Conservation (phyloP, 2,329 filamentous ascomycete species). For the Zasmidium angulare region DNA sequence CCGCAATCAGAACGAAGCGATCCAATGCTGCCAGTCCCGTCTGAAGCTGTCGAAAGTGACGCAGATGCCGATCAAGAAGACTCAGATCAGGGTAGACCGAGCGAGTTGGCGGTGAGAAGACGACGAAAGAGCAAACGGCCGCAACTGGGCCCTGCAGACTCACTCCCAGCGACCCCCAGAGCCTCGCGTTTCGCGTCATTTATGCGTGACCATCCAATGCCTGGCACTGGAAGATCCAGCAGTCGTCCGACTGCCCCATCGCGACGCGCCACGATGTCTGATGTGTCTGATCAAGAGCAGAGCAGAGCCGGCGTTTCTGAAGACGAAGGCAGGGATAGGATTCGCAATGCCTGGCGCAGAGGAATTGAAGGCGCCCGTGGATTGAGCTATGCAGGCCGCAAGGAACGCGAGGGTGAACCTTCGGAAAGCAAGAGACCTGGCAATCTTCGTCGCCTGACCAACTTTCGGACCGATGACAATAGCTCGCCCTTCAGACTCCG, state of each 20-base stretch:
- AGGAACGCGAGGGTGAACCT: constrained; percentile 31
- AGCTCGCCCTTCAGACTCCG: constrained; percentile 46
- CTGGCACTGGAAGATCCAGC: constrained; percentile 39
- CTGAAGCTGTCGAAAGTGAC: constrained; percentile 57
- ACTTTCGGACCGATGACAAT: constrained; percentile 36
- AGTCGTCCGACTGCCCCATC: constrained; percentile 61
- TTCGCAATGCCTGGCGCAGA: constrained; percentile 48
- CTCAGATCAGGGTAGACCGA: constrained; percentile 45
- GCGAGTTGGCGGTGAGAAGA: constrained; percentile 56
- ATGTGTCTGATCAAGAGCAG: constrained; percentile 22
- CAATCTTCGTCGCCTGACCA: constrained; percentile 49
- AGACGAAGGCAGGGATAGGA: constrained; percentile 50
- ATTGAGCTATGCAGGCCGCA: constrained; percentile 43
- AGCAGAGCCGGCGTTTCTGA: constrained; percentile 50
- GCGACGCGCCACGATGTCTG: constrained; percentile 50
- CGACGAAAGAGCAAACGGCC: constrained; percentile 63
- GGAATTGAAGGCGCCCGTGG: constrained; percentile 49
- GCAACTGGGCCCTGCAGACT: constrained; percentile 57
- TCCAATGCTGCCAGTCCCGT: constrained; percentile 28
- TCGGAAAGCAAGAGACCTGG: constrained; percentile 42
- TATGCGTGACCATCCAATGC: constrained; percentile 46
- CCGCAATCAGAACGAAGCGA: constrained; percentile 35
- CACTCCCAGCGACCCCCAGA: constrained; percentile 67
- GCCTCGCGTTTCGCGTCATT: constrained; percentile 51
- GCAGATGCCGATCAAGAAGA: constrained; percentile 80